Conservation (phyloP, 345 rosid genomes). For the Noccaea bulbosa region DNA sequence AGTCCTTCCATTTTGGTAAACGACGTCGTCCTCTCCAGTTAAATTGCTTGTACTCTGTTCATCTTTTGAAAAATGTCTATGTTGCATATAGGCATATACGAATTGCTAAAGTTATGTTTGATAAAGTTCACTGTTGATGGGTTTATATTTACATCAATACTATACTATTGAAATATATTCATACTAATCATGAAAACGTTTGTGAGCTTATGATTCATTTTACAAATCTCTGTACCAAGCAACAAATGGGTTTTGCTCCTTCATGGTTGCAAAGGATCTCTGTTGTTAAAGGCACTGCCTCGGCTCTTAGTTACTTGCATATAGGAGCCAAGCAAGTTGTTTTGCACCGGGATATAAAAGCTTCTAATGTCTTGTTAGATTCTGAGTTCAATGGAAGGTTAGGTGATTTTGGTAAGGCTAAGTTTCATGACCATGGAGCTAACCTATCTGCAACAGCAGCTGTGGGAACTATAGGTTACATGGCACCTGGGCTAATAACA, state of each 20-base stretch:
- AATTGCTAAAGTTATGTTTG: too few relatives aligned
- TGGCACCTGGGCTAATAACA: conserved; percentile 50
- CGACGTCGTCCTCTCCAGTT: too few relatives aligned
- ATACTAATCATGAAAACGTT: too few relatives aligned
- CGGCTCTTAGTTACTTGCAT: conserved; percentile 50
- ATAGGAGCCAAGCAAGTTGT: conserved; percentile 49
- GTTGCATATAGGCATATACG: too few relatives aligned
- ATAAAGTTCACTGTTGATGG: too few relatives aligned
- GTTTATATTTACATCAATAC: too few relatives aligned
- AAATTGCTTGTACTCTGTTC: too few relatives aligned
- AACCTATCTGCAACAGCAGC: conserved; percentile 44
- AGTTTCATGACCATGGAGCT: conserved; percentile 43
- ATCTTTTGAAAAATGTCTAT: too few relatives aligned
- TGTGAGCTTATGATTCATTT: too few relatives aligned
- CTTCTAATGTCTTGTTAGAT: conserved; percentile 53
- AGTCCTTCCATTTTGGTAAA: too few relatives aligned
- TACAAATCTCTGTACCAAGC: conserved; percentile 49
- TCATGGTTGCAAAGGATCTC: conserved; percentile 48
- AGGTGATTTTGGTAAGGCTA: conserved; percentile 60
- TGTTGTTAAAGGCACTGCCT: conserved; percentile 47
- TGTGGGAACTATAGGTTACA: conserved; percentile 59
- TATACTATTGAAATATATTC: too few relatives aligned
- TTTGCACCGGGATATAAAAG: conserved; percentile 53
- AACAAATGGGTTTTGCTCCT: conserved; percentile 58
- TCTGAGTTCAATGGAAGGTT: conserved; percentile 46